Evolutionary conservation across 2,329 filamentous ascomycete species (phyloP), one percentile per base, ranked within the genome.

Genomic region (Xylariomycetidae sp.): DNA sequence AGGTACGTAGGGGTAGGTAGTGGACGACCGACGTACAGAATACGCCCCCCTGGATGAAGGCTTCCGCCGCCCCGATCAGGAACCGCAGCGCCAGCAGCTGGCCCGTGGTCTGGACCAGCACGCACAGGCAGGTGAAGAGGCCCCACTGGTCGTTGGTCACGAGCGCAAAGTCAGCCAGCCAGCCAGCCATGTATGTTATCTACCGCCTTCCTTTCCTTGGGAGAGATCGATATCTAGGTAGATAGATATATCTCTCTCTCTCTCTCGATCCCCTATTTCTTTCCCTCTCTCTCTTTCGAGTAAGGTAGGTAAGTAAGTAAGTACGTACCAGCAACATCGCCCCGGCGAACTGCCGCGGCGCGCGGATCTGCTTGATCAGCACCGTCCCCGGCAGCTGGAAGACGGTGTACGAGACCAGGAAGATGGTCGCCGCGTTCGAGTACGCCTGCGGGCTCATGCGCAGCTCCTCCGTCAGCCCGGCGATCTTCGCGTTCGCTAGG

Each of bases 371-470:
- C 28, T 43, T 47, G 33, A 50, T 44, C 22, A 50, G 16, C 5
- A 50, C 37, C 19, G 46, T 50, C 6, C 46, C 48, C 8, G 48
- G 48, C 10, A 50, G 35, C 25, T 50, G 48, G 34, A 47, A 49
- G 9, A 49, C 10, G 10, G 49, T 36, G 19, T 46, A 46, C 7
- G 39, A 42, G 3, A 44, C 43, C 5, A 44, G 22, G 27, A 50
- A 43, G 10, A 46, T 29, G 3, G 38, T 45, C 15, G 42, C 46
- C 13, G 43, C 43, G 19, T 49, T 46, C 4, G 42, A 44, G 22
- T 43, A 50, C 27, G 43, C 43, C 2, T 31, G 22, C 3, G 44
- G 32, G 10, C 36, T 40, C 13, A 50, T 41, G 2, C 19, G 28
- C 17, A 50, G 25, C 7, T 50, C 48, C 5, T 49, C 41, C 2